These are phyloP conservation scores for Sherardia arvensis DNA, from an alignment of 257 asterid genomes.

Conservation along the genomic window DNA sequence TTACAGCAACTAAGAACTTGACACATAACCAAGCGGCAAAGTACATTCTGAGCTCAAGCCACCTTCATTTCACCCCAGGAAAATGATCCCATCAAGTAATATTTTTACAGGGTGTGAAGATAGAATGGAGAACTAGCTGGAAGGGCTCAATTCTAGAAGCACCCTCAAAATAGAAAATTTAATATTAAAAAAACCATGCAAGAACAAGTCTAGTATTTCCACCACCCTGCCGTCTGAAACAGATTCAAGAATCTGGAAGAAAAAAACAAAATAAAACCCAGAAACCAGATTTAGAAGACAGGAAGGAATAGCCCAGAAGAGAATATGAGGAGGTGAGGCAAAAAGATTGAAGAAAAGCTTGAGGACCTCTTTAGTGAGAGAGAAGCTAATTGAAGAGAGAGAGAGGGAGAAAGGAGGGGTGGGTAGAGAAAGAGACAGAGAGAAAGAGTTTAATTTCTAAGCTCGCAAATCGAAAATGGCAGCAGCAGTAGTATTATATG, in stretches of 20 bases:
- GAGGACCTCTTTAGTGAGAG: conserved; percentile 10
- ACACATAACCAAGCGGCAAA: neutral
- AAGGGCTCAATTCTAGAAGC: conserved; percentile 12
- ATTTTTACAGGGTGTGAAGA: neutral
- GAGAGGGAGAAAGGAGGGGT: conserved; percentile 1
- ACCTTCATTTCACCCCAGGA: neutral
- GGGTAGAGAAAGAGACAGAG: conserved; percentile 14
- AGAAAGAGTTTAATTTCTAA: conserved; percentile 5
- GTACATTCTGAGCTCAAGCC: conserved; percentile 5
- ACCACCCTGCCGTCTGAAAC: conserved; percentile 4
- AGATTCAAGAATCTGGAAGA: conserved; percentile 5
- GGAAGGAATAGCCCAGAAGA: conserved; percentile 1
- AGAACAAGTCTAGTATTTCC: neutral
- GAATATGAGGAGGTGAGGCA: neutral
- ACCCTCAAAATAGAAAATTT: neutral
- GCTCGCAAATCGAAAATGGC: conserved; percentile 81
- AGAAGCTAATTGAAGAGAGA: conserved; percentile 18
- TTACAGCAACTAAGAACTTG: neutral
- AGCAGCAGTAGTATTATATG: conserved; percentile 41
- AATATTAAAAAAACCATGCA: neutral
- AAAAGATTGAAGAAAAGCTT: conserved; percentile 5
- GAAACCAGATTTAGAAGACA: neutral
- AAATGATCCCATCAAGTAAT: neutral
- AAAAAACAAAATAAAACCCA: conserved; percentile 6
- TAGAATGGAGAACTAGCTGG: neutral